phyloP scores from a whole-genome alignment of 1,139 yeast genomes.

The Meyerozyma guilliermondii region DNA sequence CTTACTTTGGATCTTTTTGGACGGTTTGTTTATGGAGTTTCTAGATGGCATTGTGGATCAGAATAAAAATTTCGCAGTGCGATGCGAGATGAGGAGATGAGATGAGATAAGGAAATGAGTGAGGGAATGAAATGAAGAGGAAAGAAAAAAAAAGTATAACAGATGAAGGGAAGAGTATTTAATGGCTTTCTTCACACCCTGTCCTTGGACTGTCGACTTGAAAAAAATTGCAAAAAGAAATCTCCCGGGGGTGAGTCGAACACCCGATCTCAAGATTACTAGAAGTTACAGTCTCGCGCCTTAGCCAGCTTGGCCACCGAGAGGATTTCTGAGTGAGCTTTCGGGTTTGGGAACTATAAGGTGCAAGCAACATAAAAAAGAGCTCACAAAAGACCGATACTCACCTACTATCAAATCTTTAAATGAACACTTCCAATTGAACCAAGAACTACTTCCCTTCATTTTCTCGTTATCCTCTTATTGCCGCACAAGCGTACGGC shows the following conservation, averaged over 20 bases:
- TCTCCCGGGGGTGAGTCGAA: constrained; percentile 18
- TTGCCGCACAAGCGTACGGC: neutral
- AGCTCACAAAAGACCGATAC: too few relatives aligned
- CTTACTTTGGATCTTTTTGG: constrained; percentile 51
- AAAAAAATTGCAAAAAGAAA: constrained; percentile 1
- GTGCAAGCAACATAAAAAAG: neutral
- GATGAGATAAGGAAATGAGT: neutral
- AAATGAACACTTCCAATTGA: too few relatives aligned
- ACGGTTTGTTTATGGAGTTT: constrained; percentile 77
- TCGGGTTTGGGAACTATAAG: neutral
- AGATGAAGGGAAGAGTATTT: neutral
- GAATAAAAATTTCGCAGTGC: constrained; percentile 1
- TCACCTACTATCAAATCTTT: too few relatives aligned
- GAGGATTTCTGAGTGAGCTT: constrained; percentile 28
- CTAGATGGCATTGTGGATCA: constrained; percentile 59
- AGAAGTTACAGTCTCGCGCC: constrained; percentile 70
- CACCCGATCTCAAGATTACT: constrained; percentile 16
- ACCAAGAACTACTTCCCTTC: neutral
- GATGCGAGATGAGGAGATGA: neutral
- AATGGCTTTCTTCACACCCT: neutral
- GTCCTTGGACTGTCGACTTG: neutral
- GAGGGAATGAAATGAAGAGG: neutral
- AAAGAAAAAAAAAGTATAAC: too few relatives aligned
- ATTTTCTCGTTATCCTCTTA: neutral
- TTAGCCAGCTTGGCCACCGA: constrained; percentile 77